These are phyloP conservation scores for Protostelium mycophagum DNA, from an alignment of 78 protist genomes.

Conservation along the genomic window DNA sequence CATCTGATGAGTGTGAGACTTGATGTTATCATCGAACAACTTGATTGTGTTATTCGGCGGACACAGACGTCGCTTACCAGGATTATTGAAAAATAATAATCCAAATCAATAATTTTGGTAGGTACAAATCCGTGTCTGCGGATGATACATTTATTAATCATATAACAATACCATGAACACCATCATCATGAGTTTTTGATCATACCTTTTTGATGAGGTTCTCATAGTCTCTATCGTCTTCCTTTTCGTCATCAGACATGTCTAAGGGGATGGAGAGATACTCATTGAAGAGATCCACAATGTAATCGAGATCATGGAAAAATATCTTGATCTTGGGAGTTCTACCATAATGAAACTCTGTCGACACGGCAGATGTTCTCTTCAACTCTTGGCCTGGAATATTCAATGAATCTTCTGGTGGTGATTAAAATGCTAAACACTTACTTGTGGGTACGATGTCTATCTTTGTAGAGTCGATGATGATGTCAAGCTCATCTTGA, in stretches of 20 bases:
- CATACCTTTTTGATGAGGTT: not conserved
- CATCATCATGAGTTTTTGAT: too few species aligned
- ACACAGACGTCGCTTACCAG: too few species aligned
- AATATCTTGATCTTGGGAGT: not conserved
- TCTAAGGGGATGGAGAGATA: too few species aligned
- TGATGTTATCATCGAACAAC: not conserved
- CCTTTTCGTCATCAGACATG: not conserved
- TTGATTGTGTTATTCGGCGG: too few species aligned
- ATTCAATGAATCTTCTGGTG: not conserved
- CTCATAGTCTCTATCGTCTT: not conserved
- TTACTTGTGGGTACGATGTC: not conserved
- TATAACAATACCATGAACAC: too few species aligned
- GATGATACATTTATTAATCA: too few species aligned
- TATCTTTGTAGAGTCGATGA: not conserved
- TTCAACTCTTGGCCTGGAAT: too few species aligned
- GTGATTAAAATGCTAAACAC: too few species aligned
- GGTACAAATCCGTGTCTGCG: too few species aligned
- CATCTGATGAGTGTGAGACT: not conserved
- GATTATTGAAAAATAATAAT: too few species aligned
- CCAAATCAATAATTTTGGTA: too few species aligned
- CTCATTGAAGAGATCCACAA: not conserved
- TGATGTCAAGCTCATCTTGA: not conserved
- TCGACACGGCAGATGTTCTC: not conserved
- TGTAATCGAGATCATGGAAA: not conserved
- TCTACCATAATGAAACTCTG: not conserved